phyloP scores from a whole-genome alignment of 176 grass and related monocot genomes.

The Musa acuminata region DNA sequence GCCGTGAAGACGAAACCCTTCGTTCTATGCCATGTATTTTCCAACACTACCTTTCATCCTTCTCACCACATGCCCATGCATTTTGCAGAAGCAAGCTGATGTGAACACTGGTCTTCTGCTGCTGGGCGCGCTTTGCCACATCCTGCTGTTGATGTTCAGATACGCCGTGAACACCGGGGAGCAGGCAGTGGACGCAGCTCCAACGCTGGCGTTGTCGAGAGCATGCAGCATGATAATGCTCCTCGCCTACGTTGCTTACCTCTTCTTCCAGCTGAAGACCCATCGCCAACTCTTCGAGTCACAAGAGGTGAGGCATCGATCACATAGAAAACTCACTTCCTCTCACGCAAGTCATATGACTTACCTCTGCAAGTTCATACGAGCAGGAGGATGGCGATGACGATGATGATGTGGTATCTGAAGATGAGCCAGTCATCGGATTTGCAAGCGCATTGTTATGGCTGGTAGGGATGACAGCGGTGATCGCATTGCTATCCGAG shows the following conservation, averaged over 20 bases:
- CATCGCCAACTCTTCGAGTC: slow-evolving; percentile 74
- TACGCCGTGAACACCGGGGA: slow-evolving; percentile 36
- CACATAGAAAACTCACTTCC: no score
- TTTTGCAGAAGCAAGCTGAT: slow-evolving; percentile 50
- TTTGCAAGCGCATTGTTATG: slow-evolving; percentile 1
- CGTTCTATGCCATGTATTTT: not conserved
- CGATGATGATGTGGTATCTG: not conserved
- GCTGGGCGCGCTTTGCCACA: slow-evolving; percentile 72
- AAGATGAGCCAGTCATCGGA: slow-evolving; percentile 12
- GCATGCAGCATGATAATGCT: slow-evolving; percentile 82
- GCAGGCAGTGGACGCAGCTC: slow-evolving; percentile 20
- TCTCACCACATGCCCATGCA: not conserved
- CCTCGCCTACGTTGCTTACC: slow-evolving; percentile 61
- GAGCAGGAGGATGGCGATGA: not conserved
- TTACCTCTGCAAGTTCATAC: not conserved
- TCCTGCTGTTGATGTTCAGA: slow-evolving; percentile 54
- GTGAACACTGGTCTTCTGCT: slow-evolving; percentile 62
- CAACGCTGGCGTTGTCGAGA: slow-evolving; percentile 60
- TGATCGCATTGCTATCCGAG: slow-evolving; percentile 4
- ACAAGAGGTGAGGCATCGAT: slow-evolving; percentile 34
- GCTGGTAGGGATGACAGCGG: slow-evolving; percentile 3
- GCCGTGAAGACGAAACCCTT: not conserved
- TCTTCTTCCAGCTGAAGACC: slow-evolving; percentile 97
- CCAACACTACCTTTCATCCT: not conserved
- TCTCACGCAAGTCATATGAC: not conserved